Evolutionary conservation across 2,329 filamentous ascomycete species (phyloP), one percentile per base, ranked within the genome.

Genomic region (Thielaviopsis ethacetica): DNA sequence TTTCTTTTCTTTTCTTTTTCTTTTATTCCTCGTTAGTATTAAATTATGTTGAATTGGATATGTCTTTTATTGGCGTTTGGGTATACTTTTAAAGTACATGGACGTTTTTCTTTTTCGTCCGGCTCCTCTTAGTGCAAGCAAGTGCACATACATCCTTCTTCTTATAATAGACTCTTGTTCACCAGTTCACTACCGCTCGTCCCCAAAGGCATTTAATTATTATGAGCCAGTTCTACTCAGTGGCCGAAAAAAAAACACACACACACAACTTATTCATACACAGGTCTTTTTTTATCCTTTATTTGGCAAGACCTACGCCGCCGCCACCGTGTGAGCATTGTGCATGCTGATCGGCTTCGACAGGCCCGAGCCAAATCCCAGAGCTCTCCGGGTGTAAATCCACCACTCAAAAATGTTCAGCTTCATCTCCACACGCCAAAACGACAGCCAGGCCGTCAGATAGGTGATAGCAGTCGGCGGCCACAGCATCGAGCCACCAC

Each of bases 391-490:
- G 5, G 78, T 62, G 27, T 70, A 71, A 38, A 85, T 68, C 78
- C 79, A 84, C 50, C 80, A 66, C 71, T 86, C 83, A 68, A 84
- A 85, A 6, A 73, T 72, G 64, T 80, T 78, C 34, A 86, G 71
- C 72, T 84, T 85, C 49, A 81, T 63, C 69, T 82, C 79, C 4
- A 86, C 80, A 34, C 81, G 72, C 53, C 82, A 67, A 64, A 77
- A 83, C 1, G 77, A 75, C 59, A 80, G 61, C 74, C 80, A 84
- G 0, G 82, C 83, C 0, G 71, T 71, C 7, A 83, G 62, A 53
- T 83, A 68, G 3, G 76, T 70, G 19, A 80, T 51, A 1, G 79
- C 71, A 62, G 84, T 85, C 5, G 71, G 66, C 9, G 81, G 82
- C 74, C 78, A 80, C 34, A 81, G 66, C n/a, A 82, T 65, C 49